Evolutionary conservation across 176 grass and related monocot genomes (phyloP).

Genomic region (Zoysia japonica): DNA sequence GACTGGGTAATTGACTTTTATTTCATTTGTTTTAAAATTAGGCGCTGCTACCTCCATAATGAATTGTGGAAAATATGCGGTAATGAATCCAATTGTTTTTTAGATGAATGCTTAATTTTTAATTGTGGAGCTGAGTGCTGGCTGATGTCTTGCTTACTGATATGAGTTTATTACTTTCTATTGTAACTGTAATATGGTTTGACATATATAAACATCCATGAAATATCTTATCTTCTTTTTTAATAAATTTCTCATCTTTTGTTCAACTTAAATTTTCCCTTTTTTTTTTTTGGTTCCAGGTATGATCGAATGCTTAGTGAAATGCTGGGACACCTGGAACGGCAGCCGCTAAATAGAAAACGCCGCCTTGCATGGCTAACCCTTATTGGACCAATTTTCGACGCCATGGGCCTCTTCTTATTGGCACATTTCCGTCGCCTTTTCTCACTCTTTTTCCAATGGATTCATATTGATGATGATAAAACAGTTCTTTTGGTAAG

Average conservation of each 20-base stretch:
- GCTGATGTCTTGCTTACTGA: background rate
- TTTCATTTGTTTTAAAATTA: constrained; percentile 1
- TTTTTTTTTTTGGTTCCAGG: constrained; percentile 51
- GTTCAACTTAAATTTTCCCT: background rate
- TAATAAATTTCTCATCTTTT: background rate
- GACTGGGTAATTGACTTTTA: background rate
- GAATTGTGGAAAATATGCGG: background rate
- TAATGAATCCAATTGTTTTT: background rate
- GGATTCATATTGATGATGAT: constrained; percentile 92
- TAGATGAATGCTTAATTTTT: background rate
- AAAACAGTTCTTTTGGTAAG: constrained; percentile 72
- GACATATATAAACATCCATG: background rate
- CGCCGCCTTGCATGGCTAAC: constrained; percentile 69
- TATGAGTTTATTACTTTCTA: background rate
- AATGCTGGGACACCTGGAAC: constrained; percentile 86
- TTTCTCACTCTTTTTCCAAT: constrained; percentile 87
- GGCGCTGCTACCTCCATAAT: background rate
- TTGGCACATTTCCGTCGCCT: constrained; percentile 84
- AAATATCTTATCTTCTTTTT: background rate
- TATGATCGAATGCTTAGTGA: constrained; percentile 77
- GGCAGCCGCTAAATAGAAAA: constrained; percentile 79
- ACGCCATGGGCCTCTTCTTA: constrained; percentile 85
- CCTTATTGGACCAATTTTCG: constrained; percentile 72
- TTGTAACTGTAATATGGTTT: background rate
- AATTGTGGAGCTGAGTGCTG: background rate